Evolutionary conservation across 192 early-diverging fungal species (phyloP), one percentile per base, ranked within the genome.

Genomic region (Umbelopsis sp.): DNA sequence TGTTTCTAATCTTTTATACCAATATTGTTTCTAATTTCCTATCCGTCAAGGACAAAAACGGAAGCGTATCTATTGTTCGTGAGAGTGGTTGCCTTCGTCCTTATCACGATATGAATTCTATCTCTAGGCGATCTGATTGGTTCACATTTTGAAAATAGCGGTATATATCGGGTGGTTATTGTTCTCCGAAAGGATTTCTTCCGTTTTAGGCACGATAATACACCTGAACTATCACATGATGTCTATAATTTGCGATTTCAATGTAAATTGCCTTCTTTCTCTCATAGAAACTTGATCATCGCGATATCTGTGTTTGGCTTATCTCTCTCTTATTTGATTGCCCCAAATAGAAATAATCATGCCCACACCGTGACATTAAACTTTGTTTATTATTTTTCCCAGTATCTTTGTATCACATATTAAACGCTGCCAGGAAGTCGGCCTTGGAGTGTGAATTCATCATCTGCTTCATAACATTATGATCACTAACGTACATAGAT

Each of bases 401-500:
- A 25, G 25, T 52, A 25, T 16, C 48, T 21, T 16, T 49, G 18
- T 49, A 16, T 61, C 55, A 61, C 61, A 78, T 49, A 61, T 73
- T 69, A 45, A 78, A 78, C 13, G 76, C 68, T 16, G 76, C 66
- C n/a, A 79, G 33, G 25, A 79, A 79, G 33, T 79, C 78, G 9
- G 74, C 74, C 47, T 71, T 68, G n/a, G 69, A 51, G 48, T 79
- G 74, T 6, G 53, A 61, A 22, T 75, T 72, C 78, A 79, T 79
- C 41, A 79, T 72, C 9, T 79, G 73, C 48, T 70, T 79, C 52
- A 79, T 58, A 13, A 79, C 78, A 11, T 35, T 74, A 53, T 79
- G 74, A 33, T 79, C 78, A 44, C 70, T 79, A 12, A 79, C 74
- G 67, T 75, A 79, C 46, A 75, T 48, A 1, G 78, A 79, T 49